These are phyloP conservation scores for Microsporum canis DNA, from an alignment of 2,329 filamentous ascomycete genomes.

Conservation along the genomic window DNA sequence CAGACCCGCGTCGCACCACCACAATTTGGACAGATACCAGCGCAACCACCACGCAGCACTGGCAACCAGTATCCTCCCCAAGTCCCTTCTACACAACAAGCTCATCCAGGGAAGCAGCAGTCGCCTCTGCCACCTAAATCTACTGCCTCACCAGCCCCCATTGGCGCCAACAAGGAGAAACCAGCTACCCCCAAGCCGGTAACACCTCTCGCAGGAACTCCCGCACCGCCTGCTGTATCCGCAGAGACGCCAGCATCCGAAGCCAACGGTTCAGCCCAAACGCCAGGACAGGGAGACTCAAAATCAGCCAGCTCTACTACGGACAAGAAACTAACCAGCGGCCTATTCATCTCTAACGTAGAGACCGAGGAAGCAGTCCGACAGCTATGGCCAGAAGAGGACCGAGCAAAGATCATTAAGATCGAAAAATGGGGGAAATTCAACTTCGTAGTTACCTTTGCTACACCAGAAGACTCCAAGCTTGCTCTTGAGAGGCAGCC, in stretches of 20 bases:
- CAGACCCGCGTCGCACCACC: constrained; percentile 21
- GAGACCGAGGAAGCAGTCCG: constrained; percentile 72
- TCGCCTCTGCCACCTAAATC: constrained; percentile 20
- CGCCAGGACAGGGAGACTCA: constrained; percentile 31
- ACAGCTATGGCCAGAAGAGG: constrained; percentile 71
- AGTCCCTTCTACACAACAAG: constrained; percentile 21
- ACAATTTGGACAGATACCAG: constrained; percentile 33
- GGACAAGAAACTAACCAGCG: constrained; percentile 59
- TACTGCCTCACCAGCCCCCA: constrained; percentile 31
- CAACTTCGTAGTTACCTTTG: constrained; percentile 74
- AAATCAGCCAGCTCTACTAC: constrained; percentile 41
- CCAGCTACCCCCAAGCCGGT: constrained; percentile 39
- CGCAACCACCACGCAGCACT: constrained; percentile 19
- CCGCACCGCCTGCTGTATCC: constrained; percentile 13
- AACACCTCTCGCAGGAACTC: constrained; percentile 17
- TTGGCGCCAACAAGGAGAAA: constrained; percentile 39
- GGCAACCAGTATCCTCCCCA: constrained; percentile 23
- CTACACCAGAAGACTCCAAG: constrained; percentile 66
- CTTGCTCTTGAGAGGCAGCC: constrained; percentile 63
- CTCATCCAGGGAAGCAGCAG: constrained; percentile 23
- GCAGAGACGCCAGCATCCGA: constrained; percentile 31
- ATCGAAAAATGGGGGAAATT: constrained; percentile 59
- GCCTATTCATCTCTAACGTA: constrained; percentile 81
- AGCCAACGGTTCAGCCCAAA: constrained; percentile 42
- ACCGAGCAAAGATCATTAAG: constrained; percentile 66